Evolutionary conservation across 1,284 basidiomycete species (phyloP).

Genomic region (Ceratobasidium sp.): DNA sequence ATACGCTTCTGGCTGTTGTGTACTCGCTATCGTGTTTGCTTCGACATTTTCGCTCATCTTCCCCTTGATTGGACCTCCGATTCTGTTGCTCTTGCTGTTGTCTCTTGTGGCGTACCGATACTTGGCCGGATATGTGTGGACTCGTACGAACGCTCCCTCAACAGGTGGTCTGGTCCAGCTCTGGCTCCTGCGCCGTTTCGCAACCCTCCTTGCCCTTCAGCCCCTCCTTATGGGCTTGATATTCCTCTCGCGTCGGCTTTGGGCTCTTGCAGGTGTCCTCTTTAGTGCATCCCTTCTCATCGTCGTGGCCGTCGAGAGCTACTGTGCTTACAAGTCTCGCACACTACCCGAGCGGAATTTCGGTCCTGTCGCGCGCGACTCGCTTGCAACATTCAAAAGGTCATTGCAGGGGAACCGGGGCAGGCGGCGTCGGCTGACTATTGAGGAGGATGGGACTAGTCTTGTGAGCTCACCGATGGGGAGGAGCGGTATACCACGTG

Average conservation of each 20-base stretch:
- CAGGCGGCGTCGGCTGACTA: conserved; percentile 47
- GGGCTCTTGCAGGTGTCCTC: conserved; percentile 75
- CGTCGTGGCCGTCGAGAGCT: conserved; percentile 68
- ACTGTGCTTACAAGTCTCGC: conserved; percentile 63
- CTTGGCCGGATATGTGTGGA: conserved; percentile 78
- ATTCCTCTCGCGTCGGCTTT: conserved; percentile 70
- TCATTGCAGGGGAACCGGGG: conserved; percentile 19
- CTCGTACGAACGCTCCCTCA: conserved; percentile 69
- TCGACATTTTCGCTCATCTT: conserved; percentile 78
- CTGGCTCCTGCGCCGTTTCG: conserved; percentile 77
- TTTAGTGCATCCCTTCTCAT: conserved; percentile 66
- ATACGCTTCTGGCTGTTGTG: conserved; percentile 70
- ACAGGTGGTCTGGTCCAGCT: conserved; percentile 77
- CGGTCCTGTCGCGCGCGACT: conserved; percentile 67
- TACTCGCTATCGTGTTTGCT: conserved; percentile 76
- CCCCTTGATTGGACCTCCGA: conserved; percentile 78
- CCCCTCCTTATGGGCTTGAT: conserved; percentile 79
- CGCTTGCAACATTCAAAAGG: conserved; percentile 63
- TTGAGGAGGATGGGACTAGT: conserved; percentile 61
- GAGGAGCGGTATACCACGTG: conserved; percentile 60
- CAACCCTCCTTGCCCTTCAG: conserved; percentile 71
- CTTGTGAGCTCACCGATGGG: conserved; percentile 63
- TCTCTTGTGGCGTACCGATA: conserved; percentile 79
- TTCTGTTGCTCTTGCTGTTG: conserved; percentile 71
- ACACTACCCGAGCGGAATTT: conserved; percentile 62